Conservation (phyloP, 2,329 filamentous ascomycete species). For the Colletotrichum chlorophyti region DNA sequence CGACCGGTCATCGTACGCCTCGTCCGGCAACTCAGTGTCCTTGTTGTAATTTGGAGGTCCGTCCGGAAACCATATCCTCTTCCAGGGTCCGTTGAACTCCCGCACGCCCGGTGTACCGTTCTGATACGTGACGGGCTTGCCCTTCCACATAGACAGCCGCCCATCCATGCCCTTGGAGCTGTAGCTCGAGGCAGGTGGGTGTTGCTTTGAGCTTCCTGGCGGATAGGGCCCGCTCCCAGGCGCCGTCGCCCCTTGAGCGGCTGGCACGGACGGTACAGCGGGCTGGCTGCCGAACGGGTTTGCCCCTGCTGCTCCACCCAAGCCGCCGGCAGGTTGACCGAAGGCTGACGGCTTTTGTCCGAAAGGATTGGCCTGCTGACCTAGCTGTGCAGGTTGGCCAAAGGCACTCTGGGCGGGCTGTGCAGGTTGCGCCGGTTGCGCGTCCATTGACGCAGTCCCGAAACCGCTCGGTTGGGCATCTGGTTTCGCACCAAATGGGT, state of each 20-base stretch:
- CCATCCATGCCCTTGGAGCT: constrained; percentile 49
- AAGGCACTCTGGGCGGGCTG: constrained; percentile 40
- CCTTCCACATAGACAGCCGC: constrained; percentile 66
- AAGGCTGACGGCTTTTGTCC: constrained; percentile 35
- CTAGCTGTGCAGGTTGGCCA: constrained; percentile 31
- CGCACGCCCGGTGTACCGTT: constrained; percentile 53
- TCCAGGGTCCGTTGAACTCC: constrained; percentile 61
- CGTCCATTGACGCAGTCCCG: background rate
- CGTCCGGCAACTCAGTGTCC: constrained; percentile 66
- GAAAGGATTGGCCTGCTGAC: constrained; percentile 39
- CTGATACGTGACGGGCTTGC: constrained; percentile 67
- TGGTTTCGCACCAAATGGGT: constrained; percentile 35
- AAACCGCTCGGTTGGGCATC: constrained; percentile 7
- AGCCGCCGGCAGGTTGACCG: constrained; percentile 31
- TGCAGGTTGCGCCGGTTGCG: constrained; percentile 30
- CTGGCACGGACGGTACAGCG: constrained; percentile 26
- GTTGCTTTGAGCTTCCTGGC: constrained; percentile 50
- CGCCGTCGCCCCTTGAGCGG: constrained; percentile 22
- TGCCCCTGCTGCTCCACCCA: constrained; percentile 1
- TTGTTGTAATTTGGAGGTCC: constrained; percentile 70
- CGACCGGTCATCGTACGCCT: constrained; percentile 64
- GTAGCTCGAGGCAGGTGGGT: constrained; percentile 53
- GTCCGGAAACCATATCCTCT: constrained; percentile 76
- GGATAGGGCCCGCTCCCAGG: constrained; percentile 47
- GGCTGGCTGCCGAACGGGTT: constrained; percentile 35